Evolutionary conservation across 2,329 filamentous ascomycete species (phyloP), one percentile per base, ranked within the genome.

Genomic region (Colletotrichum orchidophilum): DNA sequence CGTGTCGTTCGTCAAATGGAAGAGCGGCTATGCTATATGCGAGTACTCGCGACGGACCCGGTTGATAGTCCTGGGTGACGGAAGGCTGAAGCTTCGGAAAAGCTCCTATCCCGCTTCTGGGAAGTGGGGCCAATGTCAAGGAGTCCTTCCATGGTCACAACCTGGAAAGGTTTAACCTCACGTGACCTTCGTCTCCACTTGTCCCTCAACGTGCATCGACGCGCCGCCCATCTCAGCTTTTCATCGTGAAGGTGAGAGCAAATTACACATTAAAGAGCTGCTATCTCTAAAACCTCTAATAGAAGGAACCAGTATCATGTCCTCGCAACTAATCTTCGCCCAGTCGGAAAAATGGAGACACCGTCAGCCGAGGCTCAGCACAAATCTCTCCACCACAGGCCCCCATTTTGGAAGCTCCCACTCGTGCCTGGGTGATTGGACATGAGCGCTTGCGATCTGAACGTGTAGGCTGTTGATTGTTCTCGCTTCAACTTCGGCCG

Each of bases 371-470:
- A 54, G 50, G 21, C 33, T 33, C 46, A 69, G 15, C 31, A 58
- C 54, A 24, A 76, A 76, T 27, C 74, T 63, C 29, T 71, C 70
- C 50, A 76, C 70, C 18, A 75, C 67, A 1, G 71, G 66, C 9
- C 77, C 82, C 83, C 83, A 85, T n/a, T 63, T 76, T 2, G 82
- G 81, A 63, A 85, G 77, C 66, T 80, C 78, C 42, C 78, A 71
- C 42, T 79, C 76, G 12, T 74, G 77, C 15, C 74, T 71, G 1
- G 83, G 79, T 26, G 78, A 78, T 59, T 75, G 77, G 15, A 85
- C 83, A 18, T 75, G 55, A 11, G 82, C 80, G 73, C 82, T 84
- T 24, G 77, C 79, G 29, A 85, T 77, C 31, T 75, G 77, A 35
- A 85, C 77, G 49, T 70, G 63, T 8, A 85, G 76, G 0, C 81